A percentile compares a stretch with the other conserved stretches of the same genome.
These are phyloP conservation scores for Nyctanthes arbortristis DNA, from an alignment of 257 asterid genomes.

Conservation along the genomic window DNA sequence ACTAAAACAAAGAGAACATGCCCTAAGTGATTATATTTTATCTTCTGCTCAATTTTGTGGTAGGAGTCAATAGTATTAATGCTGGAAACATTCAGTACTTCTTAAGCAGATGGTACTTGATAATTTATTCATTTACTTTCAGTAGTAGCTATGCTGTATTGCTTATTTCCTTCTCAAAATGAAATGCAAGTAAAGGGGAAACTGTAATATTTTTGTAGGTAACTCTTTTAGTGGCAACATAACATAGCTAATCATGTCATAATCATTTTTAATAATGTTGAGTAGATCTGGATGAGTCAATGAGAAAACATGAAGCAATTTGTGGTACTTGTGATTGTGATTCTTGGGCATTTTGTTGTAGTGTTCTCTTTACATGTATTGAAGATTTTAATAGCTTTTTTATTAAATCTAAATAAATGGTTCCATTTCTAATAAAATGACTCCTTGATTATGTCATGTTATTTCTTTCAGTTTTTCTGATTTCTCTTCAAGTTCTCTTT, in stretches of 20 bases:
- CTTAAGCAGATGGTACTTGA: neutral
- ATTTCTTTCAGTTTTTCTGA: neutral
- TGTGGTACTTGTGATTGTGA: neutral
- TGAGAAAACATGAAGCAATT: conserved; percentile 7
- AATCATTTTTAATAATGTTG: neutral
- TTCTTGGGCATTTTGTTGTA: neutral
- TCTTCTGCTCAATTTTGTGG: neutral
- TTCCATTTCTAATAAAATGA: conserved; percentile 1
- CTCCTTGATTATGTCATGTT: neutral
- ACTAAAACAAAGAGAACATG: too few relatives aligned
- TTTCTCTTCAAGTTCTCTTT: neutral
- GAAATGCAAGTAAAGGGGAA: too few relatives aligned
- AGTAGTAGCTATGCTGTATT: neutral
- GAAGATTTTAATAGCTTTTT: conserved; percentile 2
- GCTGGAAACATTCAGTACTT: neutral
- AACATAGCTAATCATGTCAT: neutral
- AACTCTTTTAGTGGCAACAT: neutral
- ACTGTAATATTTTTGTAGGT: too few relatives aligned
- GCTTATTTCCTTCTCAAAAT: too few relatives aligned
- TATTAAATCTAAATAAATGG: conserved; percentile 14
- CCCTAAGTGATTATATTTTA: neutral
- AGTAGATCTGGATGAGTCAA: neutral
- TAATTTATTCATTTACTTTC: neutral
- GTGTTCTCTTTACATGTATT: neutral
- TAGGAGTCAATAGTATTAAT: neutral